phyloP scores from a whole-genome alignment of 257 asterid genomes.

The Cynanchum wilfordii region DNA sequence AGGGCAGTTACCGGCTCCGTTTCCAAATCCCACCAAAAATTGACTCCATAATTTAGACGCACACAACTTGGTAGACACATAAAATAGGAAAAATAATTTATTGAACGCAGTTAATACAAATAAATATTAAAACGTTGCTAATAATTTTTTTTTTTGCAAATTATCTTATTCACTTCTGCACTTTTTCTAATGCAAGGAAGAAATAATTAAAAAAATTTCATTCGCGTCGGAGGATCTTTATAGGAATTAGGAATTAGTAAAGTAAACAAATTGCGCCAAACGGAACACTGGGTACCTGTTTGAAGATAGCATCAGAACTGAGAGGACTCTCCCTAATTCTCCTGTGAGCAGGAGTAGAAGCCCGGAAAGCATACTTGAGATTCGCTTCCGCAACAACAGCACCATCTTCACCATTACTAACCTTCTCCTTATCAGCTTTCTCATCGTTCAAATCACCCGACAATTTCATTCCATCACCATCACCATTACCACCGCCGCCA shows the following conservation, averaged over 20 bases:
- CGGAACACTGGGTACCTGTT: conserved; percentile 44
- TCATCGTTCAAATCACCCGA: conserved; percentile 5
- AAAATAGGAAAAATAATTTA: no score
- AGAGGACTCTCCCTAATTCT: conserved; percentile 87
- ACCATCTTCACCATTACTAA: conserved; percentile 35
- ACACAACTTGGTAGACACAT: no score
- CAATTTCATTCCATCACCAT: conserved; percentile 22
- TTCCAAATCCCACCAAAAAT: no score
- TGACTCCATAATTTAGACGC: no score
- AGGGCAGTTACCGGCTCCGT: no score
- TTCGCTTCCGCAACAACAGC: conserved; percentile 24
- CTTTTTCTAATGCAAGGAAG: not conserved
- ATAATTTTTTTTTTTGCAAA: not conserved
- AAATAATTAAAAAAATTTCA: not conserved
- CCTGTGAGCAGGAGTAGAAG: conserved; percentile 88
- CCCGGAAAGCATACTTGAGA: conserved; percentile 53
- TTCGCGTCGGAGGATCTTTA: not conserved
- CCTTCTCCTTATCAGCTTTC: conserved; percentile 23
- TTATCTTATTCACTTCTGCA: not conserved
- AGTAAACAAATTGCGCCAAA: not conserved
- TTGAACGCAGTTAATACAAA: no score
- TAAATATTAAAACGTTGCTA: no score
- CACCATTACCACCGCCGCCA: conserved; percentile 20
- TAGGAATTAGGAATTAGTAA: no score
- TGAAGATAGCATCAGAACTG: conserved; percentile 90